Percentiles rank a stretch among this genome's conserved stretches.
Conservation (phyloP, 257 asterid species). For the Salvia miltiorrhiza region DNA sequence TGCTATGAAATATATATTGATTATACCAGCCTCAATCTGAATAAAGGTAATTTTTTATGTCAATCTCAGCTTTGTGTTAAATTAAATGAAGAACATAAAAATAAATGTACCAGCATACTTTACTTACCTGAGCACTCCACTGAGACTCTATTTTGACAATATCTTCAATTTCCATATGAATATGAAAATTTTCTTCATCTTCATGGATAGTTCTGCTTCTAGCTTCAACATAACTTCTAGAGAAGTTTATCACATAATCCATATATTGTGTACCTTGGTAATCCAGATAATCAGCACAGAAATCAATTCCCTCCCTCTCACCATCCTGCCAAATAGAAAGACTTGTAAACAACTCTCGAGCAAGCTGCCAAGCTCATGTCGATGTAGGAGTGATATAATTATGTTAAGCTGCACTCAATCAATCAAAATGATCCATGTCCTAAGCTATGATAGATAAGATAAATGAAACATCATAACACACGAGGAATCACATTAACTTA, state of each 20-base stretch:
- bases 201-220: constrained; percentile 35
- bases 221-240: constrained; percentile 52
- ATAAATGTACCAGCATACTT: background rate
- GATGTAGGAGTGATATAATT: constrained; percentile 10
- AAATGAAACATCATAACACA: constrained; percentile 5
- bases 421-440: constrained; percentile 8
- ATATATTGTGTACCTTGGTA: constrained; percentile 36
- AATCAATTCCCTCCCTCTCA: constrained; percentile 30
- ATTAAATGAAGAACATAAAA: constrained; percentile 12
- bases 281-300: constrained; percentile 52
- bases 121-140: constrained; percentile 64
- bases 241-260: constrained; percentile 53
- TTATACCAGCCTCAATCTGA: constrained; percentile 50
- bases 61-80: constrained; percentile 14
- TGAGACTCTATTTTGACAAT: constrained; percentile 58
- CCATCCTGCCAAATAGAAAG: constrained; percentile 50
- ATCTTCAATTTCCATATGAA: constrained; percentile 61
- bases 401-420: background rate
- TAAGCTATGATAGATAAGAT: background rate
- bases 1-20: constrained; percentile 40
- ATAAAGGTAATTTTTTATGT: constrained; percentile 21
- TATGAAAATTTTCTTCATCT: constrained; percentile 28
- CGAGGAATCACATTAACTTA: background rate
- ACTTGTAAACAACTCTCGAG: constrained; percentile 17
- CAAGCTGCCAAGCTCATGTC: constrained; percentile 12